These are phyloP conservation scores for Aquilaria agallochum DNA, from an alignment of 441 rosid genomes.

Conservation along the genomic window DNA sequence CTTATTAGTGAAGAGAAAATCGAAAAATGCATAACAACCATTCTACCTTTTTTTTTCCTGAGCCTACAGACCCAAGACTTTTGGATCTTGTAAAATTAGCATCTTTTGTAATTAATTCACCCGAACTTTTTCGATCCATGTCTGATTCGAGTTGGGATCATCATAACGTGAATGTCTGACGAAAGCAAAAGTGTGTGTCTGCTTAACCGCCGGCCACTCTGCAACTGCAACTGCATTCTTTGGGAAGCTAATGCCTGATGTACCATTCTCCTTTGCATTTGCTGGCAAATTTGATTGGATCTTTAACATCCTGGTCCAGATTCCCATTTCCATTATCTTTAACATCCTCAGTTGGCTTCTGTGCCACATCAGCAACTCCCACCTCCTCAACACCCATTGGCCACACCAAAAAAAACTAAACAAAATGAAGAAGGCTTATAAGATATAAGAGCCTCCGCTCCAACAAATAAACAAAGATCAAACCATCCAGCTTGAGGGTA, in stretches of 20 bases:
- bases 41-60: no score
- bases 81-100: no score
- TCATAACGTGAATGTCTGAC: constrained; percentile 46
- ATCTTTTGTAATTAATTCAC: no score
- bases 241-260: constrained; percentile 32
- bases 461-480: no score
- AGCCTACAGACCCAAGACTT: no score
- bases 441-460: no score
- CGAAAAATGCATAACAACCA: no score
- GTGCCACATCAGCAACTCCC: constrained; percentile 49
- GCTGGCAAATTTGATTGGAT: constrained; percentile 33
- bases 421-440: background rate
- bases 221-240: constrained; percentile 35
- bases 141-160: constrained; percentile 40
- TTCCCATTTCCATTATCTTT: constrained; percentile 41
- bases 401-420: constrained; percentile 14
- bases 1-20: no score
- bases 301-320: constrained; percentile 24
- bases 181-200: constrained; percentile 56
- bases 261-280: constrained; percentile 31
- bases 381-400: constrained; percentile 61
- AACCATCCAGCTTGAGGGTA: no score
- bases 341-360: constrained; percentile 33
- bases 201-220: constrained; percentile 63
- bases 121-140: no score